Evolutionary conservation across 192 early-diverging fungal genomes (phyloP).

Genomic region (Podila epicladia): DNA sequence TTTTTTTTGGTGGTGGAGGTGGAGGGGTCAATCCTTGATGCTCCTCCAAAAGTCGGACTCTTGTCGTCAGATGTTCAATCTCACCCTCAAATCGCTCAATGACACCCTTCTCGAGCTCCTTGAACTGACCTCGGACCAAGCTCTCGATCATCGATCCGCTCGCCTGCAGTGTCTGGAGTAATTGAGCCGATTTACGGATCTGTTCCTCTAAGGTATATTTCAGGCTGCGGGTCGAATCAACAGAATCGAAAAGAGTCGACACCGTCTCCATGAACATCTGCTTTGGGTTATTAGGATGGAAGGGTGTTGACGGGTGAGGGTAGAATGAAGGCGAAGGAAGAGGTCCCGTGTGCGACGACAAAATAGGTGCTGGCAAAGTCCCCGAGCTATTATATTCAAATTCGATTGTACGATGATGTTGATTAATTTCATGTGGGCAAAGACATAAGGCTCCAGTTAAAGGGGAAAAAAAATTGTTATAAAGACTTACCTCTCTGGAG

Average conservation of each 20-base stretch:
- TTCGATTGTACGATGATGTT: background rate
- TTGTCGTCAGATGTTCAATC: constrained; percentile 47
- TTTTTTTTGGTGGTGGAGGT: constrained; percentile 32
- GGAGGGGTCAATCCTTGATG: constrained; percentile 36
- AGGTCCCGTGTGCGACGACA: constrained; percentile 49
- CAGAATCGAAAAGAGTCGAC: constrained; percentile 63
- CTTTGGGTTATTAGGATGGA: constrained; percentile 54
- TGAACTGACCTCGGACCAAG: constrained; percentile 76
- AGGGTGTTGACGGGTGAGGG: constrained; percentile 60
- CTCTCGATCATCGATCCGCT: constrained; percentile 82
- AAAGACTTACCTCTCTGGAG: constrained; percentile 13
- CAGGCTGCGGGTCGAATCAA: constrained; percentile 68
- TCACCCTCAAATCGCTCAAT: constrained; percentile 59
- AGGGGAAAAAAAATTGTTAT: background rate
- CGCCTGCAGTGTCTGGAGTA: constrained; percentile 80
- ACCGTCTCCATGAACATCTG: constrained; percentile 65
- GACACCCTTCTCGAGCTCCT: constrained; percentile 75
- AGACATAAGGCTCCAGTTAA: background rate
- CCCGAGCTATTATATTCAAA: constrained; percentile 17
- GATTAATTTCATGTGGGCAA: background rate
- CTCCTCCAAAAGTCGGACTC: constrained; percentile 45
- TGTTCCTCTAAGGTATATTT: constrained; percentile 79
- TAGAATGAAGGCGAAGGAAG: constrained; percentile 61
- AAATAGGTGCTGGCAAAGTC: constrained; percentile 41
- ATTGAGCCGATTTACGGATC: constrained; percentile 71